Evolutionary conservation across 345 rosid genomes (phyloP).

Genomic region (Jatropha curcas): DNA sequence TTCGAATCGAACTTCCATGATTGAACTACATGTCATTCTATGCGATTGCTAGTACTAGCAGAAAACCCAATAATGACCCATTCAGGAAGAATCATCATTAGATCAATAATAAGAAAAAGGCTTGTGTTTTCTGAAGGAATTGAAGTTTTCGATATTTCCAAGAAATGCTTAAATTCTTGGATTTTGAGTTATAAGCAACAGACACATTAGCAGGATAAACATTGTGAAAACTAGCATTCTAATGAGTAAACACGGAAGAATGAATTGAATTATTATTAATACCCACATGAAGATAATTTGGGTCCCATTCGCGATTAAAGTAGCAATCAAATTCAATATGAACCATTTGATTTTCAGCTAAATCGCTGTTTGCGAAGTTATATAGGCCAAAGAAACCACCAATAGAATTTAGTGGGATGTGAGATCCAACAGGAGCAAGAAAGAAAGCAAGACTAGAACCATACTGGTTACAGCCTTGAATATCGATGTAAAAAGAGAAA

Average conservation of each 20-base stretch:
- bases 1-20: constrained; percentile 6
- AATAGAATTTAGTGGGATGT: constrained; percentile 27
- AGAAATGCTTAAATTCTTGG: neutral
- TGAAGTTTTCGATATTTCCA: constrained; percentile 6
- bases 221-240: neutral
- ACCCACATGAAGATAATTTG: neutral
- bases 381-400: constrained; percentile 33
- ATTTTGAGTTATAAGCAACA: neutral
- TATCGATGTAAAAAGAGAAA: constrained; percentile 26
- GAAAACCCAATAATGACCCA: constrained; percentile 2
- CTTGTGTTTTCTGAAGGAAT: constrained; percentile 1
- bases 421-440: constrained; percentile 28
- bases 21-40: constrained; percentile 2
- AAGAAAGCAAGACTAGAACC: constrained; percentile 35
- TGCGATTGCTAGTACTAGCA: neutral
- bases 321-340: constrained; percentile 27
- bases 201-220: neutral
- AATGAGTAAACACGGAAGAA: neutral
- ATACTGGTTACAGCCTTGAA: neutral
- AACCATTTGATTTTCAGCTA: constrained; percentile 18
- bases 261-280: constrained; percentile 4
- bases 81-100: neutral
- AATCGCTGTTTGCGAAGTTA: constrained; percentile 19
- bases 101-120: constrained; percentile 2
- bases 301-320: constrained; percentile 33